Evolutionary conservation across 2,329 filamentous ascomycete genomes (phyloP).

Genomic region (Phialemonium atrogriseum): DNA sequence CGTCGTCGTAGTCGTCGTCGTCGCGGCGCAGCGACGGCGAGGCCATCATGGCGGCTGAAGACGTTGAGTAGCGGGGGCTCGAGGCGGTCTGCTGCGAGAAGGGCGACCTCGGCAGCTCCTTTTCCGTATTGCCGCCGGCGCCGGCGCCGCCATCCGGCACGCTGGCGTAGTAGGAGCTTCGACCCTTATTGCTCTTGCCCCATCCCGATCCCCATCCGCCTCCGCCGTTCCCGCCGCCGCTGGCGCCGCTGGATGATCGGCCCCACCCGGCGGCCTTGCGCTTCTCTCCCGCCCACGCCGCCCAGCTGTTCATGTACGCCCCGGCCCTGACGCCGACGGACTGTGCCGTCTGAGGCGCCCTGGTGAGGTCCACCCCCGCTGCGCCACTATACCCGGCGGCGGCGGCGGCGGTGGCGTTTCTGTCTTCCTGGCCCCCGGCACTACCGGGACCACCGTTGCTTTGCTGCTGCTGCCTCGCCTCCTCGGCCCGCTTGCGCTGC

Average conservation of each 20-base stretch:
- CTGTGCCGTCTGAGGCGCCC: slow-evolving; percentile 36
- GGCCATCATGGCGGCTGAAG: no score
- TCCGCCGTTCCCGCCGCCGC: slow-evolving; percentile 10
- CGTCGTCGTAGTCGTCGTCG: no score
- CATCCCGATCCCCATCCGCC: slow-evolving; percentile 26
- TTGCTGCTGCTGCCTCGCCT: slow-evolving; percentile 28
- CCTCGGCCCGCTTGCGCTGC: slow-evolving; percentile 55
- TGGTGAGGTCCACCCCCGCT: slow-evolving; percentile 25
- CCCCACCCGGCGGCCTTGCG: slow-evolving; percentile 31
- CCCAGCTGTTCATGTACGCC: slow-evolving; percentile 62
- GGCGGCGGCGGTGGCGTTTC: slow-evolving; percentile 12
- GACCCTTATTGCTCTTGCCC: slow-evolving; percentile 13
- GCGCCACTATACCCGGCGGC: background rate
- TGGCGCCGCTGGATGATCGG: slow-evolving; percentile 17
- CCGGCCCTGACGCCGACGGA: slow-evolving; percentile 48
- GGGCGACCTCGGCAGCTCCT: slow-evolving; percentile 1
- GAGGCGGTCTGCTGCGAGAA: no score
- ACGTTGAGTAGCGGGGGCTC: no score
- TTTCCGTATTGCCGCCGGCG: no score
- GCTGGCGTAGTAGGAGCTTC: slow-evolving; percentile 10
- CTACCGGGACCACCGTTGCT: slow-evolving; percentile 7
- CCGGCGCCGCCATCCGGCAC: no score
- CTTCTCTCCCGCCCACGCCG: slow-evolving; percentile 67
- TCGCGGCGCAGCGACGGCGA: no score
- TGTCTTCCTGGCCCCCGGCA: slow-evolving; percentile 8